phyloP scores from a whole-genome alignment of 495 filamentous ascomycete genomes.

The Neurospora sp. region DNA sequence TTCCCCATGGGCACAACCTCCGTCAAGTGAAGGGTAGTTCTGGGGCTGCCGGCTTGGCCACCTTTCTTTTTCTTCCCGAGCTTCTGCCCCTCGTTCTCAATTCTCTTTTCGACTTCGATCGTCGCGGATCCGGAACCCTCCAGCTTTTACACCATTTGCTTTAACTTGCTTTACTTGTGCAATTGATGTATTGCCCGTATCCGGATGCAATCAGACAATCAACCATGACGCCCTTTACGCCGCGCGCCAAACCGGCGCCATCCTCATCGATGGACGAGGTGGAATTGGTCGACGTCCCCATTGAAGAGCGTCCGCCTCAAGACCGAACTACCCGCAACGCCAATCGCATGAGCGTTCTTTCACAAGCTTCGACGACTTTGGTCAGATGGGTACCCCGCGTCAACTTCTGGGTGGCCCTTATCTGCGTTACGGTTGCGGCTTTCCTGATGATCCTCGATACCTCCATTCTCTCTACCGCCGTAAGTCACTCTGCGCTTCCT shows the following conservation, averaged over 20 bases:
- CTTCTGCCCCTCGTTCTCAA: neutral
- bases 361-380: neutral
- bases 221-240: neutral
- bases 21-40: neutral
- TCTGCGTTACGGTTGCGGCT: constrained; percentile 22
- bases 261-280: neutral
- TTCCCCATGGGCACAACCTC: neutral
- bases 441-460: constrained; percentile 43
- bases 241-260: neutral
- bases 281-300: neutral
- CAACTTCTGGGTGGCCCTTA: constrained; percentile 4
- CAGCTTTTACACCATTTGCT: neutral
- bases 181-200: neutral
- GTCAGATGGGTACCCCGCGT: neutral
- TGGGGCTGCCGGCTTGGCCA: neutral
- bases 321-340: neutral
- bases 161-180: neutral
- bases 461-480: constrained; percentile 40
- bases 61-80: neutral
- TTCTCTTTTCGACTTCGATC: neutral
- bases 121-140: neutral
- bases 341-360: neutral
- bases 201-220: neutral
- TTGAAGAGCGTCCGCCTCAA: neutral
- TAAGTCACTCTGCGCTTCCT: constrained; percentile 1